These are phyloP conservation scores for Yamadazyma sp. DNA, from an alignment of 1,139 yeast species.

Conservation along the genomic window DNA sequence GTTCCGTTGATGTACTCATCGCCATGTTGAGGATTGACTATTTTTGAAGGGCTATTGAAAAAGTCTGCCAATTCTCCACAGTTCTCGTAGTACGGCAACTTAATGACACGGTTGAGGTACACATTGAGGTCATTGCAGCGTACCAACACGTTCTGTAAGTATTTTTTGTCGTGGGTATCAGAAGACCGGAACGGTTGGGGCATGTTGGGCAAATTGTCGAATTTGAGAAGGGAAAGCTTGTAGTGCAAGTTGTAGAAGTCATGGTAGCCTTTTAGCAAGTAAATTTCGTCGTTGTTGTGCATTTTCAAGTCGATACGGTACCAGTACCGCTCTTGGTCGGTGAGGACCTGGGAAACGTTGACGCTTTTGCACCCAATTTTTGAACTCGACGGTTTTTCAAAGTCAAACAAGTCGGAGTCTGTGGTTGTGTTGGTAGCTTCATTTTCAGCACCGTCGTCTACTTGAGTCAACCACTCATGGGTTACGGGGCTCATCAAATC, in stretches of 20 bases:
- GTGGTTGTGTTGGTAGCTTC: conserved; percentile 4
- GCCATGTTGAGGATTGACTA: conserved; percentile 13
- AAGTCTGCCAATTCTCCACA: conserved; percentile 20
- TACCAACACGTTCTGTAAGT: conserved; percentile 21
- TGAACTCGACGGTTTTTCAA: conserved; percentile 18
- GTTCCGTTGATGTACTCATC: conserved; percentile 23
- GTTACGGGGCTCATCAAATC: conserved; percentile 41
- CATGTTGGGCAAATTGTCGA: conserved; percentile 28
- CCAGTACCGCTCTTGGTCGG: conserved; percentile 39
- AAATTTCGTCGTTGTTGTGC: conserved; percentile 29
- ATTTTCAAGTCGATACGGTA: conserved; percentile 40
- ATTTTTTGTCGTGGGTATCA: conserved; percentile 15
- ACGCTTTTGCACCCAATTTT: conserved; percentile 29
- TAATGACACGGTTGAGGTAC: conserved; percentile 31
- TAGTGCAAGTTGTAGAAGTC: conserved; percentile 45
- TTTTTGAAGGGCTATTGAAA: conserved; percentile 7
- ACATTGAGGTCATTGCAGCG: conserved; percentile 36
- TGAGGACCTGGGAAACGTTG: conserved; percentile 35
- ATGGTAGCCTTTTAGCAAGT: conserved; percentile 41
- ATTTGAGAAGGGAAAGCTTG: conserved; percentile 17
- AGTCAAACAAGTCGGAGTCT: conserved; percentile 16
- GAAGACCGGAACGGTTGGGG: conserved; percentile 36
- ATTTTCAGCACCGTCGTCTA: no score
- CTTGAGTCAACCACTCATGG: conserved; percentile 35
- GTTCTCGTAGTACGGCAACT: conserved; percentile 14